Conservation (phyloP, 2,329 filamentous ascomycete genomes). For the Botryotinia globosa region DNA sequence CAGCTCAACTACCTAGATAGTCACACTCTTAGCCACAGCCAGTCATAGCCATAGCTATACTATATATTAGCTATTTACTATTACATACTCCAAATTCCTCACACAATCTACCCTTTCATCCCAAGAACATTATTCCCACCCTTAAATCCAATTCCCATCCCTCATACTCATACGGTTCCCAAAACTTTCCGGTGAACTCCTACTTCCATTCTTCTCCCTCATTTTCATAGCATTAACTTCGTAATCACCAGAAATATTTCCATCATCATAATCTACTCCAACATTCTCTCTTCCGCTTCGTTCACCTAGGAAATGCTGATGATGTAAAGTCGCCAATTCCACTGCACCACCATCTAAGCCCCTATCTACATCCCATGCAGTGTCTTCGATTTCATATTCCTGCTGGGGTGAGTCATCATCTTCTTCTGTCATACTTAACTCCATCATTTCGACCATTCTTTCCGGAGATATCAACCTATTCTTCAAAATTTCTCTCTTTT, state of each 20-base stretch:
- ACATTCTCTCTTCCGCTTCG: not conserved
- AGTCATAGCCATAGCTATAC: not conserved
- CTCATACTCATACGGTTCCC: constrained; percentile 8
- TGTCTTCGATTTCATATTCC: not conserved
- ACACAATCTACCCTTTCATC: not conserved
- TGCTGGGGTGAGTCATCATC: not conserved
- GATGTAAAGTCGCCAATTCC: not conserved
- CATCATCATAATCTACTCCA: not conserved
- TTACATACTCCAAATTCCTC: not conserved
- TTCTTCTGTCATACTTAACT: not conserved
- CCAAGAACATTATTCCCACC: not conserved
- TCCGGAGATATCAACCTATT: not conserved
- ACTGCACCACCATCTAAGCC: not conserved
- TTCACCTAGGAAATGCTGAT: not conserved
- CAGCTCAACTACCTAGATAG: not conserved
- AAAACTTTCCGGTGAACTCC: not conserved
- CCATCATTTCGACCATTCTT: constrained; percentile 7
- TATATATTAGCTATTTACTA: not conserved
- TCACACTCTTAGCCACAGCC: not conserved
- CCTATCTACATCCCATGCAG: not conserved
- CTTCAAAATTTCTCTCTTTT: not conserved
- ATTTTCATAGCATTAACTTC: constrained; percentile 9
- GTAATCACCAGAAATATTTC: not conserved
- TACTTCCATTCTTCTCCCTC: not conserved
- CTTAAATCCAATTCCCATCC: constrained; percentile 26